Percentiles rank a stretch among this genome's conserved stretches.
phyloP scores from a whole-genome alignment of 305 asterid species.

The Fraxinus xanthoxyloides region DNA sequence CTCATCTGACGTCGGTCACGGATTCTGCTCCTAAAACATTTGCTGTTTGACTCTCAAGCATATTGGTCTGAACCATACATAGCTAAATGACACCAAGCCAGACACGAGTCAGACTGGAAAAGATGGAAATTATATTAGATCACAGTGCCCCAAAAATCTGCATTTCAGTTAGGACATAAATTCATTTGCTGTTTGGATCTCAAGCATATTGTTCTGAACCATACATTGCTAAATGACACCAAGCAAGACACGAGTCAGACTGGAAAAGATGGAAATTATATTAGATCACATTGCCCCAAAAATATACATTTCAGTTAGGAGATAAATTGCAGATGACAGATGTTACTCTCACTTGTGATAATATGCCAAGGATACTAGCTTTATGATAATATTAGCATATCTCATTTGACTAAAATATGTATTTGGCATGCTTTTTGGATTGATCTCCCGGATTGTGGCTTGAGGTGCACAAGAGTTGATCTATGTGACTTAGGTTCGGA shows the following conservation, averaged over 20 bases:
- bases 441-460: neutral
- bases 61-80: neutral
- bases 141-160: neutral
- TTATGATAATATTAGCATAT: neutral
- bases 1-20: neutral
- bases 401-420: neutral
- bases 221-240: neutral
- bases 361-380: neutral
- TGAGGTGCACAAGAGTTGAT: neutral
- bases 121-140: neutral
- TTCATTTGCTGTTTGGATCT: neutral
- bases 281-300: neutral
- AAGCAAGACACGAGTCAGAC: neutral
- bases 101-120: neutral
- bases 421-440: neutral
- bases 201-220: neutral
- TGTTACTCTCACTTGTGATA: neutral
- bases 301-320: neutral
- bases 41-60: neutral
- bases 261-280: neutral
- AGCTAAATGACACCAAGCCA: neutral
- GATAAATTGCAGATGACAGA: neutral
- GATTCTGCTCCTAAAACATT: neutral
- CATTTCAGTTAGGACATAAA: neutral
- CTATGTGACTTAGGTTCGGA: neutral